Evolutionary conservation across 1,284 basidiomycete species (phyloP), one percentile per base, ranked within the genome.

Genomic region (Ceratobasidium sp.): DNA sequence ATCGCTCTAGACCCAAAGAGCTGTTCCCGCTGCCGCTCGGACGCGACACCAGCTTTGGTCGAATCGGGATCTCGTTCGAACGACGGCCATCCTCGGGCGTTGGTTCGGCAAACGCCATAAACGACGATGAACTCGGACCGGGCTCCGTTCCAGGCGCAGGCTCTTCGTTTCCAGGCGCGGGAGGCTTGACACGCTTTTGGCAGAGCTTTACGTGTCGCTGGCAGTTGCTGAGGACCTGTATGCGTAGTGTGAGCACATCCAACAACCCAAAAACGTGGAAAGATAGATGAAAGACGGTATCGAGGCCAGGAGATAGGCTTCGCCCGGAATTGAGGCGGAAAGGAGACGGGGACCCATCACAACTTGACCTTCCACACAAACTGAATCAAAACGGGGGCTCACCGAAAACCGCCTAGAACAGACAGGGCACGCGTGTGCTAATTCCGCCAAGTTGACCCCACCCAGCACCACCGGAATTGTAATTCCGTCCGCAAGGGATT

Each of bases 401-500:
- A 70, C 67, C 55, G 67, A 70, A 57, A 70, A 70, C 28, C 67
- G 39, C 12, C 67, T 41, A 1, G 67, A 58, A 36, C 67, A 70
- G 14, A 70, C 67, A 1, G 67, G 67, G 21, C 67, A 70, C 16
- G 67, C 67, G n/a, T 70, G 67, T 43, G 67, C 67, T 70, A 36
- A 50, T 36, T 36, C 23, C 36, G 58, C 41, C 36, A 39, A 14
- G 14, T 39, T 39, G n/a, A 39, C 36, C 36, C 36, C 36, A 39
- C 36, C 36, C 36, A 39, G 14, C 36, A 39, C 5, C 14, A 6
- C 36, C 36, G 14, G 5, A n/a, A n/a, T n/a, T n/a, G n/a, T n/a
- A n/a, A 39, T 39, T 39, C 36, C 5, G 5, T 52, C 50, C 3
- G 28, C 21, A 26, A 12, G 4, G 4, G 21, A 23, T 26, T 23